A percentile compares a stretch with the other conserved stretches of the same genome.
phyloP scores from a whole-genome alignment of 495 filamentous ascomycete genomes.

The Monascus purpureus region DNA sequence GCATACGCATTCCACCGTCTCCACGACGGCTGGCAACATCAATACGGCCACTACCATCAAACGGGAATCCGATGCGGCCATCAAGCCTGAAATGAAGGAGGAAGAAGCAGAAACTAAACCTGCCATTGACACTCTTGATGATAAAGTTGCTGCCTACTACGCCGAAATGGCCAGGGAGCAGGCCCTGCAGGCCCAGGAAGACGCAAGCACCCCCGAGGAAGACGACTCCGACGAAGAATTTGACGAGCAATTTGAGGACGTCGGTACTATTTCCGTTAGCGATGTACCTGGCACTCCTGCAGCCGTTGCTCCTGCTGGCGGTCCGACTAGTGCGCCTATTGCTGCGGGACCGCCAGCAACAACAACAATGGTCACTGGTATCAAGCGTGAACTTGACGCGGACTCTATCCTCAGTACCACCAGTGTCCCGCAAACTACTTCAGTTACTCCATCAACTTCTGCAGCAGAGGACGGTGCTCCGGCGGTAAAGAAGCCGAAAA shows the following conservation, averaged over 20 bases:
- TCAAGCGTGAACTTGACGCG: constrained; percentile 28
- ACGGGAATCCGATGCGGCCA: constrained; percentile 19
- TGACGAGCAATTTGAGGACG: constrained; percentile 37
- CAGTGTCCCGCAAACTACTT: constrained; percentile 26
- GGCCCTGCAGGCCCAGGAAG: constrained; percentile 31
- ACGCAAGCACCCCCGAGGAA: constrained; percentile 30
- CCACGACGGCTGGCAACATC: constrained; percentile 11
- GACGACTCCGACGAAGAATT: constrained; percentile 34
- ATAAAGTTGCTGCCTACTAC: constrained; percentile 39
- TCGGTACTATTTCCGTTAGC: constrained; percentile 24
- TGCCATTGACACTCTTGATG: constrained; percentile 26
- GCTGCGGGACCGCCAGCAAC: not conserved
- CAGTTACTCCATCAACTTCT: constrained; percentile 26
- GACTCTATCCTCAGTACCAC: constrained; percentile 21
- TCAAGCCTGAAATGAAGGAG: constrained; percentile 32
- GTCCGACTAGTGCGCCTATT: constrained; percentile 17
- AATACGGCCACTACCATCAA: constrained; percentile 10
- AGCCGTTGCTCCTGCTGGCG: constrained; percentile 6
- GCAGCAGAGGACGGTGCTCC: constrained; percentile 21
- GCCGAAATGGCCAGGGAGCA: constrained; percentile 36
- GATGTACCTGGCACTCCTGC: constrained; percentile 26
- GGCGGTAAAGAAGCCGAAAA: constrained; percentile 30
- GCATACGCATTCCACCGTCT: constrained; percentile 79
- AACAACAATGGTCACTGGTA: constrained; percentile 10
- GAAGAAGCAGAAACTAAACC: constrained; percentile 43